Evolutionary conservation across 2,329 filamentous ascomycete genomes (phyloP).

Genomic region (Apiospora pterosperma): DNA sequence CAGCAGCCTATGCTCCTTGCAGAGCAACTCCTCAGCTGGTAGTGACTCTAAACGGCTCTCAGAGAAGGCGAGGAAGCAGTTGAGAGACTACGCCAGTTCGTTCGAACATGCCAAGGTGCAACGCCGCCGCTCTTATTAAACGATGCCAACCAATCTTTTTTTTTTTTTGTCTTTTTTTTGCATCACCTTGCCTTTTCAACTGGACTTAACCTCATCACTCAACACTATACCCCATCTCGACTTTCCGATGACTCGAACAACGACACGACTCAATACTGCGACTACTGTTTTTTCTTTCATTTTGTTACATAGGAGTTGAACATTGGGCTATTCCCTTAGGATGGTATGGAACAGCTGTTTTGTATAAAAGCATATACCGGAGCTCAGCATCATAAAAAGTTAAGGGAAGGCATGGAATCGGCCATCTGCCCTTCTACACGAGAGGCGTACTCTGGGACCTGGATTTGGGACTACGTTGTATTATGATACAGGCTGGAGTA

Average conservation of each 20-base stretch:
- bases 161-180: background rate
- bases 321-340: conserved; percentile 16
- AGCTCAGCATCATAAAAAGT: conserved; percentile 48
- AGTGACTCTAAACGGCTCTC: conserved; percentile 60
- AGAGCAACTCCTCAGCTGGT: conserved; percentile 54
- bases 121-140: conserved; percentile 54
- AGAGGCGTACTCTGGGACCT: conserved; percentile 8
- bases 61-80: conserved; percentile 72
- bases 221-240: conserved; percentile 20
- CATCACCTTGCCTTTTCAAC: background rate
- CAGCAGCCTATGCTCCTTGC: conserved; percentile 78
- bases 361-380: conserved; percentile 47
- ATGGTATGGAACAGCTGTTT: conserved; percentile 9
- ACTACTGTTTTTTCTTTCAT: conserved; percentile 17
- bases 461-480: conserved; percentile 9
- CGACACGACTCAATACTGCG: conserved; percentile 20
- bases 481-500: conserved; percentile 6
- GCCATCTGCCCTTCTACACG: background rate
- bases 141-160: background rate
- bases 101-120: conserved; percentile 76
- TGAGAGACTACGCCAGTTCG: conserved; percentile 81
- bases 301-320: conserved; percentile 21
- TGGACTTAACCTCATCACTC: conserved; percentile 11
- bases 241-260: conserved; percentile 17
- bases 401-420: conserved; percentile 16